phyloP scores from a whole-genome alignment of 106 monocot genomes.

The Iris macrosiphon region DNA sequence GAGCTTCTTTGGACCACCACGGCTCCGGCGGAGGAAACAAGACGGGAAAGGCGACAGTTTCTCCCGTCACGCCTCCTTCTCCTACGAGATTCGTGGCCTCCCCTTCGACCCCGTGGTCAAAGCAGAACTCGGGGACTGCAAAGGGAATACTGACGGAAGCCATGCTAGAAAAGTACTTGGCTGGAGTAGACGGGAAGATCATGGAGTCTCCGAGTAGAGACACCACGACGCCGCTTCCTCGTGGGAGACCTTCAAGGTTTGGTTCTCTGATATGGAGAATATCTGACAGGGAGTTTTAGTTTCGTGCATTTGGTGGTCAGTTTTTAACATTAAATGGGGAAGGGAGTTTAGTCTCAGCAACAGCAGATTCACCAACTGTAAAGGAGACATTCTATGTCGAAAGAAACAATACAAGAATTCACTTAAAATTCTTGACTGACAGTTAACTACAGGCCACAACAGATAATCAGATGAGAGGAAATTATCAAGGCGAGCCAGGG shows the following conservation, averaged over 20 bases:
- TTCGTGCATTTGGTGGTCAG: slow-evolving; percentile 54
- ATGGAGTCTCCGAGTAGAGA: slow-evolving; percentile 33
- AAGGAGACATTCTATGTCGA: slow-evolving; percentile 55
- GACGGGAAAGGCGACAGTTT: slow-evolving; percentile 11
- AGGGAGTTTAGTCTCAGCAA: slow-evolving; percentile 36
- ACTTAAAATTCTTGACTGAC: slow-evolving; percentile 52
- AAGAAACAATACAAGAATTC: slow-evolving; percentile 50
- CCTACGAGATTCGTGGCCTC: slow-evolving; percentile 25
- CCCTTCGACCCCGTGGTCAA: slow-evolving; percentile 66
- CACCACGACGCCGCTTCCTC: slow-evolving; percentile 36
- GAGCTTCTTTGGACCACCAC: slow-evolving; percentile 29
- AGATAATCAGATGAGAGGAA: slow-evolving; percentile 42
- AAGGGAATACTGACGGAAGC: slow-evolving; percentile 77
- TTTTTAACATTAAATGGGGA: slow-evolving; percentile 48
- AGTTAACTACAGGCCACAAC: slow-evolving; percentile 56
- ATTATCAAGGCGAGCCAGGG: slow-evolving; percentile 45
- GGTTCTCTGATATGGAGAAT: slow-evolving; percentile 88
- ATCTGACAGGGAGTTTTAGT: slow-evolving; percentile 50
- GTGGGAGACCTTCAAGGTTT: no score
- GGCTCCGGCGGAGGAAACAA: slow-evolving; percentile 29
- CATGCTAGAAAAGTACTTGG: slow-evolving; percentile 82
- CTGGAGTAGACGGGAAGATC: slow-evolving; percentile 56
- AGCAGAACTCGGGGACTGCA: slow-evolving; percentile 44
- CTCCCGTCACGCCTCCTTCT: slow-evolving; percentile 28
- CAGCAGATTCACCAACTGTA: slow-evolving; percentile 30